Conservation (phyloP, 805 yeast species). For the Sungouiella thailandica region DNA sequence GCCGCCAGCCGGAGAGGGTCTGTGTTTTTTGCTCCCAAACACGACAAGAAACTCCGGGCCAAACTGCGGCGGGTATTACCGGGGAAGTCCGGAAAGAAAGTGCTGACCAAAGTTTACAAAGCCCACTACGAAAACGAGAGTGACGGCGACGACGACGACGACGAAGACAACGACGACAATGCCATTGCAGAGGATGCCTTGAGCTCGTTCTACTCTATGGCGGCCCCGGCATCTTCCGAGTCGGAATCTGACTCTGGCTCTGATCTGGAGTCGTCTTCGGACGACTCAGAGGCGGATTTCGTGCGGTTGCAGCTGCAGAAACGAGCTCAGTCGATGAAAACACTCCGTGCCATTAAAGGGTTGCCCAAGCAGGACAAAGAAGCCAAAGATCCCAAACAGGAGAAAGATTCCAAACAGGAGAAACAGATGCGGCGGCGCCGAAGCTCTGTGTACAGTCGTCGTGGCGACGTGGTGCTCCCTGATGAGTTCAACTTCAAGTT, state of each 20-base stretch:
- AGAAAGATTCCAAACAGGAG: too few species aligned
- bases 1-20: slow-evolving; percentile 12
- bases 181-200: slow-evolving; percentile 12
- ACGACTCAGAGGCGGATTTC: slow-evolving; percentile 67
- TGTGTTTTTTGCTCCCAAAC: slow-evolving; percentile 5
- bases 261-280: slow-evolving; percentile 37
- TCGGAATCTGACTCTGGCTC: slow-evolving; percentile 27
- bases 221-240: slow-evolving; percentile 17
- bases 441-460: slow-evolving; percentile 20
- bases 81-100: background rate
- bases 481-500: slow-evolving; percentile 39
- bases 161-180: slow-evolving; percentile 1
- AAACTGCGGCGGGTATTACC: slow-evolving; percentile 2
- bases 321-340: slow-evolving; percentile 52
- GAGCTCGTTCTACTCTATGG: slow-evolving; percentile 21
- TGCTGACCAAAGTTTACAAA: background rate
- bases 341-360: slow-evolving; percentile 26
- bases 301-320: slow-evolving; percentile 66
- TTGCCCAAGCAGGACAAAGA: slow-evolving; percentile 5
- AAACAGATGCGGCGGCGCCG: slow-evolving; percentile 6
- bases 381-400: slow-evolving; percentile 5
- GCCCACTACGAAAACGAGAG: background rate
- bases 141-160: slow-evolving; percentile 4
- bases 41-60: background rate
- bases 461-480: slow-evolving; percentile 36